Evolutionary conservation across 1,284 basidiomycete genomes (phyloP).

Genomic region (Cryptococcus wingfieldii): DNA sequence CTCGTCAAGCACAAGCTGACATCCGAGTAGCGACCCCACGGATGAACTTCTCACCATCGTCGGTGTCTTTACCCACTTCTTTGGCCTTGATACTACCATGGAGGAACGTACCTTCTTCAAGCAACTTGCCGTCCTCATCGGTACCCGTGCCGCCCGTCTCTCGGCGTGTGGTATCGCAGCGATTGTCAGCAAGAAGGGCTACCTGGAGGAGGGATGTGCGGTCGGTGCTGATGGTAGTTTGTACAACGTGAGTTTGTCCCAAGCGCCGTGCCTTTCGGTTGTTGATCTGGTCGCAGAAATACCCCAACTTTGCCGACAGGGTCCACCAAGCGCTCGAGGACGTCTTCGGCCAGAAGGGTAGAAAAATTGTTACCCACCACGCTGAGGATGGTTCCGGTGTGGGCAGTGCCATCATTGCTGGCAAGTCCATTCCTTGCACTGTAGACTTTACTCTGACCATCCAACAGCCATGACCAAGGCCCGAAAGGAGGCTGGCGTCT

Average conservation of each 20-base stretch:
- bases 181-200: conserved; percentile 86
- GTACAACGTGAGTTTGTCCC: conserved; percentile 67
- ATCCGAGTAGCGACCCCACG: conserved; percentile 72
- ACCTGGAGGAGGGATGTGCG: conserved; percentile 73
- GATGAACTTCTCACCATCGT: conserved; percentile 95
- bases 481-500: conserved; percentile 52
- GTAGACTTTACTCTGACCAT: no score
- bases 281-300: conserved; percentile 61
- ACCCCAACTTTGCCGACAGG: conserved; percentile 83
- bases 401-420: conserved; percentile 92
- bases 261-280: background rate
- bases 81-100: conserved; percentile 85
- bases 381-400: conserved; percentile 95
- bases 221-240: conserved; percentile 89
- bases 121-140: conserved; percentile 81
- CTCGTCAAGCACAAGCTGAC: background rate
- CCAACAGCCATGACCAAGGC: conserved; percentile 60
- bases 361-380: conserved; percentile 80
- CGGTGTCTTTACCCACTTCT: conserved; percentile 95
- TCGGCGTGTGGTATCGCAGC: conserved; percentile 92
- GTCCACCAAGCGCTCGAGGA: conserved; percentile 84
- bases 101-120: conserved; percentile 95
- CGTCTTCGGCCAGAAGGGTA: conserved; percentile 89
- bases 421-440: conserved; percentile 49
- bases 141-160: conserved; percentile 79